Evolutionary conservation across 2,329 filamentous ascomycete genomes (phyloP).

Genomic region (Fusarium sp.): DNA sequence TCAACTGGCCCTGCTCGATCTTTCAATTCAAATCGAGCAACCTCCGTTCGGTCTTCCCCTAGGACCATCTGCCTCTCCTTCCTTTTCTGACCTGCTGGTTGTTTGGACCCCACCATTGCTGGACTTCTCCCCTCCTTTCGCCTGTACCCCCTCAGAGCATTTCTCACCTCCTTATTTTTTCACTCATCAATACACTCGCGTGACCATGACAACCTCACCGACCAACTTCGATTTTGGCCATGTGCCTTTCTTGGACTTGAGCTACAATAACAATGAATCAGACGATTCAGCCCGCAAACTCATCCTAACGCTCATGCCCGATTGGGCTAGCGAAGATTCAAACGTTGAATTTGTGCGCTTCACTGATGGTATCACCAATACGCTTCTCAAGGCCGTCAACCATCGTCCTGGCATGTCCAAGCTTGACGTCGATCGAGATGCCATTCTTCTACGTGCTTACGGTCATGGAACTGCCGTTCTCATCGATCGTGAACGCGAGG

Average conservation of each 20-base stretch:
- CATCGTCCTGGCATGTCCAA: slow-evolving; percentile 74
- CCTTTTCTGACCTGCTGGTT: slow-evolving; percentile 16
- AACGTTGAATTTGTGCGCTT: slow-evolving; percentile 89
- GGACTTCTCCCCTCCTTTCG: slow-evolving; percentile 19
- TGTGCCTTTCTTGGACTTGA: slow-evolving; percentile 76
- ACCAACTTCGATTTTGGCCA: slow-evolving; percentile 55
- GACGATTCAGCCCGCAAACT: slow-evolving; percentile 83
- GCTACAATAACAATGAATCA: slow-evolving; percentile 82
- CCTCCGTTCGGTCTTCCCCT: not conserved
- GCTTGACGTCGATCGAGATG: slow-evolving; percentile 81
- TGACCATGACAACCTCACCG: slow-evolving; percentile 53
- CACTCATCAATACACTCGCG: slow-evolving; percentile 25
- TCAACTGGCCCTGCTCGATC: slow-evolving; percentile 10
- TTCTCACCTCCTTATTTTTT: slow-evolving; percentile 22
- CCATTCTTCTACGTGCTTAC: slow-evolving; percentile 91
- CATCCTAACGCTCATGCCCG: slow-evolving; percentile 81
- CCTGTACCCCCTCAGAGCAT: slow-evolving; percentile 7
- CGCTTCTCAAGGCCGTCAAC: slow-evolving; percentile 83
- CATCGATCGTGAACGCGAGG: slow-evolving; percentile 92
- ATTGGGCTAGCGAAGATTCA: slow-evolving; percentile 82
- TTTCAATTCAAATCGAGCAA: slow-evolving; percentile 7
- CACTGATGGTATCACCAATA: slow-evolving; percentile 99
- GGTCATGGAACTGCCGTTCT: slow-evolving; percentile 93
- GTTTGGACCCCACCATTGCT: slow-evolving; percentile 20
- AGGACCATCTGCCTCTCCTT: slow-evolving; percentile 7